These are phyloP conservation scores for Mycena sanguinolenta DNA, from an alignment of 768 basidiomycete genomes.

Conservation along the genomic window DNA sequence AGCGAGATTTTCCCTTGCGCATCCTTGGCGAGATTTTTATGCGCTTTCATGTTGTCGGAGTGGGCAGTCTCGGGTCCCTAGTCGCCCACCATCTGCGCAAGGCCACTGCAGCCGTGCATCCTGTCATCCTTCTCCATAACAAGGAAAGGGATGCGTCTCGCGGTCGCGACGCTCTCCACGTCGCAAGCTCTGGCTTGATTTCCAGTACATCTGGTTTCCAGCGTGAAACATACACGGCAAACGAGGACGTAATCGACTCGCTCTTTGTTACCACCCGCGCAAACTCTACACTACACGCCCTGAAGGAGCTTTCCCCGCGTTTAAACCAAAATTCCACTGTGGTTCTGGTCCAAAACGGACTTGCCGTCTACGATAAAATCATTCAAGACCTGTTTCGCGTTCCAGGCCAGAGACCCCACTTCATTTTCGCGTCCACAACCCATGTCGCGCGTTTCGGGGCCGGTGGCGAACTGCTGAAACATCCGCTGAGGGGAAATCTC, in stretches of 20 bases:
- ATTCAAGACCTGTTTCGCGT: constrained; percentile 69
- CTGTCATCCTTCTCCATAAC: constrained; percentile 81
- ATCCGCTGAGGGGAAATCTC: constrained; percentile 69
- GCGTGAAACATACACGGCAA: constrained; percentile 61
- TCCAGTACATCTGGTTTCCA: constrained; percentile 59
- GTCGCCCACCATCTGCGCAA: constrained; percentile 84
- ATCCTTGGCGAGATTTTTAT: too few species aligned
- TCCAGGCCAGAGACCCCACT: constrained; percentile 71
- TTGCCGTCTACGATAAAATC: constrained; percentile 88
- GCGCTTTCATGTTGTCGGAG: constrained; percentile 83
- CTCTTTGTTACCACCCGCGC: constrained; percentile 90
- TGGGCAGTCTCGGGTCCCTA: constrained; percentile 88
- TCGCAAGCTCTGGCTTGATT: constrained; percentile 65
- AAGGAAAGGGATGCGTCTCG: constrained; percentile 52
- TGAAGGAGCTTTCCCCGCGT: constrained; percentile 72
- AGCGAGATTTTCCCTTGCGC: too few species aligned
- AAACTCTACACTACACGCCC: constrained; percentile 67
- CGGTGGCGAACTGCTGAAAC: constrained; percentile 58
- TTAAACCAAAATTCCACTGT: constrained; percentile 80
- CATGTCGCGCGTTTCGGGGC: constrained; percentile 69
- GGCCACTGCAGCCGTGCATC: constrained; percentile 61
- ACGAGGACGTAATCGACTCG: constrained; percentile 67
- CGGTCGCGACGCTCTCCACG: constrained; percentile 53
- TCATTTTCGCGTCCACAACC: constrained; percentile 75
- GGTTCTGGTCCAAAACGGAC: constrained; percentile 94